Evolutionary conservation across 805 yeast species (phyloP).

Genomic region (Wickerhamiella slavikovae): DNA sequence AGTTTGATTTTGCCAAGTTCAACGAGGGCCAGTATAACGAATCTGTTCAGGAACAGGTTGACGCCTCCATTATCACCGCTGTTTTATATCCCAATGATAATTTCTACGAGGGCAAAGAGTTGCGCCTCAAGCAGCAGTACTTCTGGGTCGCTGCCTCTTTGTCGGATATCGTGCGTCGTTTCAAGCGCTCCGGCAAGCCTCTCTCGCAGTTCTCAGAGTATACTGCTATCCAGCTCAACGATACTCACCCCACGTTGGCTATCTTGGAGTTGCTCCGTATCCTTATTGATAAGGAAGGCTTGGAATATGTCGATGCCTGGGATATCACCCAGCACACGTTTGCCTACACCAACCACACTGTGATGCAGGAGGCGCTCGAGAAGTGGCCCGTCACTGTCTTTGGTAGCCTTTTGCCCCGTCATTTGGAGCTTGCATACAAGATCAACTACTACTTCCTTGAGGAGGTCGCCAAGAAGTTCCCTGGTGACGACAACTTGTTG

Average conservation of each 20-base stretch:
- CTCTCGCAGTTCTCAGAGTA: slow-evolving; percentile 74
- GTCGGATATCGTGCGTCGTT: slow-evolving; percentile 77
- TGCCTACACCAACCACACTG: slow-evolving; percentile 90
- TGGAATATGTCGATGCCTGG: slow-evolving; percentile 79
- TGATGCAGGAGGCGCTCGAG: slow-evolving; percentile 84
- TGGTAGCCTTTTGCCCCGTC: slow-evolving; percentile 70
- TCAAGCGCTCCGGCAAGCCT: slow-evolving; percentile 52
- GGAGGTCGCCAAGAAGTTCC: slow-evolving; percentile 54
- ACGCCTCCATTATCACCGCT: slow-evolving; percentile 82
- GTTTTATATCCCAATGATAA: slow-evolving; percentile 89
- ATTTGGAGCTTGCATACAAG: slow-evolving; percentile 73
- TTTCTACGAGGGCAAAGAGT: slow-evolving; percentile 75
- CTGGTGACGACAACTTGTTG: slow-evolving; percentile 45
- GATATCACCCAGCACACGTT: slow-evolving; percentile 55
- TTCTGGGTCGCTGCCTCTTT: slow-evolving; percentile 94
- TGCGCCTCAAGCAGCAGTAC: slow-evolving; percentile 85
- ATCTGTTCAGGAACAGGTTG: slow-evolving; percentile 67
- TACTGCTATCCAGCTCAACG: slow-evolving; percentile 82
- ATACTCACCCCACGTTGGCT: slow-evolving; percentile 87
- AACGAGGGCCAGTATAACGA: slow-evolving; percentile 78
- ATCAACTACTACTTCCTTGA: slow-evolving; percentile 65
- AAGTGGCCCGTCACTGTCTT: slow-evolving; percentile 83
- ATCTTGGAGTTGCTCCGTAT: slow-evolving; percentile 77
- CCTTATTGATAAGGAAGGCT: slow-evolving; percentile 61
- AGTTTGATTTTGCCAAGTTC: slow-evolving; percentile 79